Evolutionary conservation across 495 filamentous ascomycete species (phyloP), one percentile per base, ranked within the genome.

Genomic region (Jackrogersella multiformis): DNA sequence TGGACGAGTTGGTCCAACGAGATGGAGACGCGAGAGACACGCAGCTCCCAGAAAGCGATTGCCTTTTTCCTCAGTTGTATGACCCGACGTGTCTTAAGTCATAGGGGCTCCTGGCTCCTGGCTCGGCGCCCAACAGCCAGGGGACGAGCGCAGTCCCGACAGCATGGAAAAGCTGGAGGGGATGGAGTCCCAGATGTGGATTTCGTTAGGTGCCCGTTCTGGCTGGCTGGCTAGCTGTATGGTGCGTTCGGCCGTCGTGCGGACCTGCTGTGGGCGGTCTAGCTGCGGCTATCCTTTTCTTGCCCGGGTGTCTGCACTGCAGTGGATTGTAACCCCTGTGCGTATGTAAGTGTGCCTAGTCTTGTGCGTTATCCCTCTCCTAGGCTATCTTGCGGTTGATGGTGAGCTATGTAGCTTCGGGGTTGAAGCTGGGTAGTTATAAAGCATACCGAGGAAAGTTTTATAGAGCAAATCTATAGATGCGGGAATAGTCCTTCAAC

Each of bases 211-310:
- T 54, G 32, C 51, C 56, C 61, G 30, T 34, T 64, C 42, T 69
- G 44, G 49, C 66, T 65, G 56, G 66, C 44, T 64, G 28, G 26
- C 56, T n/a, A n/a, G n/a, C 36, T 49, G 34, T 49, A 30, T 45
- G 21, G 54, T 18, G 30, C 62, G 44, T 46, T 61, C 56, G 56
- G 67, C 56, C 56, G 56, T 61, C 51, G 61, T 70, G 67, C 56
- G 61, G 67, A 58, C 21, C 61, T 70, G 67, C 23, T 44, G 67
- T 70, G 67, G 51, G 67, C 56, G 24, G 56, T 65, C 42, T 51
- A 54, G 61, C 61, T 70, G 67, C 67, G 61, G 67, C 61, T 70
- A 70, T 70, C 67, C 67, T 70, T 70, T 65, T 61, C 61, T 70
- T 65, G 56, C 51, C 56, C 67, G 67, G 67, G 56, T 70, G 61